Evolutionary conservation across 331 rosid species (phyloP).

Genomic region (Pyracantha coccinea): DNA sequence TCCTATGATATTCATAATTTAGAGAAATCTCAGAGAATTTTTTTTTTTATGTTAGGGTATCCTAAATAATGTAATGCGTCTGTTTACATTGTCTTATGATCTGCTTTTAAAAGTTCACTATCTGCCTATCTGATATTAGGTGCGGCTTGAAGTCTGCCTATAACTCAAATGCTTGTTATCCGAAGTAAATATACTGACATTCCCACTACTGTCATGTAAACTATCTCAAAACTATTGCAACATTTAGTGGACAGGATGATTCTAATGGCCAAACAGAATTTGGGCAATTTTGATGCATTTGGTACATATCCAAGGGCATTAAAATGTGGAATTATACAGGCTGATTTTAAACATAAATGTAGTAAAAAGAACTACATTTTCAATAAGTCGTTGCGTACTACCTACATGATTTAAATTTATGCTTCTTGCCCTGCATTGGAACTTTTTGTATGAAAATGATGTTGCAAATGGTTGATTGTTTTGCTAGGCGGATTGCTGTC

Average conservation of each 20-base stretch:
- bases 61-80: neutral
- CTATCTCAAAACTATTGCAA: neutral
- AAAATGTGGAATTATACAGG: neutral
- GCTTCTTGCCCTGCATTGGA: neutral
- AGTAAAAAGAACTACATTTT: neutral
- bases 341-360: neutral
- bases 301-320: neutral
- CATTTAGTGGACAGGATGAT: neutral
- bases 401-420: constrained; percentile 1
- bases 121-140: neutral
- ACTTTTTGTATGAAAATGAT: constrained; percentile 16
- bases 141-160: neutral
- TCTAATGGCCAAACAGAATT: neutral
- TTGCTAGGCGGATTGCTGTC: constrained; percentile 68
- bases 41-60: neutral
- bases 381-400: neutral
- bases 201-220: neutral
- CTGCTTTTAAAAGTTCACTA: neutral
- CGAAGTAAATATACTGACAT: neutral
- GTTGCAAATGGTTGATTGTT: constrained; percentile 21
- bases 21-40: neutral
- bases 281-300: neutral
- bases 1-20: neutral
- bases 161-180: neutral
- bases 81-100: neutral